Conservation (phyloP, 768 basidiomycete species). For the Podaxis sp. region DNA sequence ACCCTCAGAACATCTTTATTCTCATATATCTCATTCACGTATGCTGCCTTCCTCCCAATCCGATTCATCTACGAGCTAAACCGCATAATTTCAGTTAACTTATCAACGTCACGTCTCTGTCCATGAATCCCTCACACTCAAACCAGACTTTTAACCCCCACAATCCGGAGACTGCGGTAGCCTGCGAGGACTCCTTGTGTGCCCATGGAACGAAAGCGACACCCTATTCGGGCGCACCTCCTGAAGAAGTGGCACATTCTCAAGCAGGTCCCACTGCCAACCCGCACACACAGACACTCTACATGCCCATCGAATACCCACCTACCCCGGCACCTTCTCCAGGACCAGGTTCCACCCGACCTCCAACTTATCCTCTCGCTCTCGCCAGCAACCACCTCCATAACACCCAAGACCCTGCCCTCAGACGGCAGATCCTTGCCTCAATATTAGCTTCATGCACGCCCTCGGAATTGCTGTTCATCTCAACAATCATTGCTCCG, state of each 20-base stretch:
- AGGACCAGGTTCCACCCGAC: slow-evolving; percentile 21
- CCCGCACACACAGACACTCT: slow-evolving; percentile 23
- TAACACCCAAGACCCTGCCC: slow-evolving; percentile 23
- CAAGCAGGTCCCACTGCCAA: background rate
- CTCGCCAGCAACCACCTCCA: slow-evolving; percentile 13
- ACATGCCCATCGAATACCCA: slow-evolving; percentile 51
- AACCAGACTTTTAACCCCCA: background rate
- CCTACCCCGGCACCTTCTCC: slow-evolving; percentile 65
- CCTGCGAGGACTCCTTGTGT: background rate
- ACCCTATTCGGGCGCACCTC: background rate
- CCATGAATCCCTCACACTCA: background rate
- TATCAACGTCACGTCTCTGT: background rate
- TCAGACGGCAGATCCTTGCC: slow-evolving; percentile 48
- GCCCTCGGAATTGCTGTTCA: slow-evolving; percentile 58
- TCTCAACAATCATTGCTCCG: slow-evolving; percentile 60
- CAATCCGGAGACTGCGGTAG: background rate
- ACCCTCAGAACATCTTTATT: background rate
- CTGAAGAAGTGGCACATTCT: background rate
- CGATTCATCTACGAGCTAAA: background rate
- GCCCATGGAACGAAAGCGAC: background rate
- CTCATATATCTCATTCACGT: background rate
- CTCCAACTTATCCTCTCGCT: slow-evolving; percentile 17
- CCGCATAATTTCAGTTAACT: background rate
- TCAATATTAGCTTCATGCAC: slow-evolving; percentile 50
- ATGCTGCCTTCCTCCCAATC: background rate